These are phyloP conservation scores for Quercus phellos DNA, from an alignment of 331 rosid genomes.

Conservation along the genomic window DNA sequence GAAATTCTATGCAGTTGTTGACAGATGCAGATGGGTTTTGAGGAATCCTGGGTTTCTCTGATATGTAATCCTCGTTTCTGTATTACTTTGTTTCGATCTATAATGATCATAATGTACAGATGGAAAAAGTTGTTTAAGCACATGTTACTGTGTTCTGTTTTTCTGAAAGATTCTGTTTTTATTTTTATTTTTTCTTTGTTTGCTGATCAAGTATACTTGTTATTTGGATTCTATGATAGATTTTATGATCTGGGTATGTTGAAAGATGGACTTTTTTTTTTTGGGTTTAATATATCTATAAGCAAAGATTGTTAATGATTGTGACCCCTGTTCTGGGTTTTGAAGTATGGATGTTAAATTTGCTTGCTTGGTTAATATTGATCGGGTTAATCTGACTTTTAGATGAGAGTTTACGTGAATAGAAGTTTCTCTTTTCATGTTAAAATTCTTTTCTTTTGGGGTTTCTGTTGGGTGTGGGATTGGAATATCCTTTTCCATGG, in stretches of 20 bases:
- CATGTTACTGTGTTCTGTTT: constrained; percentile 39
- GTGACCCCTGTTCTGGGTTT: constrained; percentile 52
- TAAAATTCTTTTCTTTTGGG: constrained; percentile 45
- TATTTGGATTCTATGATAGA: constrained; percentile 22
- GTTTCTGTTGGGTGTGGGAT: constrained; percentile 53
- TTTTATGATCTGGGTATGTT: constrained; percentile 42
- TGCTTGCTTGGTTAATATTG: constrained; percentile 34
- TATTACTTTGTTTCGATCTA: constrained; percentile 44
- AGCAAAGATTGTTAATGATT: constrained; percentile 16
- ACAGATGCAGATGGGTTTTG: constrained; percentile 58
- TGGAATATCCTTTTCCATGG: constrained; percentile 59
- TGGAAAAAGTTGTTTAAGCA: constrained; percentile 27
- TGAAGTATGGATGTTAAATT: constrained; percentile 32
- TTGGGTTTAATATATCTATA: constrained; percentile 13
- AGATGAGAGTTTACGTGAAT: constrained; percentile 48
- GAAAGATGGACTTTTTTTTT: constrained; percentile 7
- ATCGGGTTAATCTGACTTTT: constrained; percentile 39
- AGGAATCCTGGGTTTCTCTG: constrained; percentile 40
- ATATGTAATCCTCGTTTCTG: constrained; percentile 66
- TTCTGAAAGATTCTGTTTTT: constrained; percentile 17
- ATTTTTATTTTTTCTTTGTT: constrained; percentile 16
- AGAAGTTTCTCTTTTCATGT: constrained; percentile 21
- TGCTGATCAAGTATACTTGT: constrained; percentile 40
- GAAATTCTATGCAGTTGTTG: constrained; percentile 32
- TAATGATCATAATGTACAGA: constrained; percentile 54